Base-by-base conservation (phyloP, 352 stramenopile genomes). In the Globisporangium megalacanthum region DNA sequence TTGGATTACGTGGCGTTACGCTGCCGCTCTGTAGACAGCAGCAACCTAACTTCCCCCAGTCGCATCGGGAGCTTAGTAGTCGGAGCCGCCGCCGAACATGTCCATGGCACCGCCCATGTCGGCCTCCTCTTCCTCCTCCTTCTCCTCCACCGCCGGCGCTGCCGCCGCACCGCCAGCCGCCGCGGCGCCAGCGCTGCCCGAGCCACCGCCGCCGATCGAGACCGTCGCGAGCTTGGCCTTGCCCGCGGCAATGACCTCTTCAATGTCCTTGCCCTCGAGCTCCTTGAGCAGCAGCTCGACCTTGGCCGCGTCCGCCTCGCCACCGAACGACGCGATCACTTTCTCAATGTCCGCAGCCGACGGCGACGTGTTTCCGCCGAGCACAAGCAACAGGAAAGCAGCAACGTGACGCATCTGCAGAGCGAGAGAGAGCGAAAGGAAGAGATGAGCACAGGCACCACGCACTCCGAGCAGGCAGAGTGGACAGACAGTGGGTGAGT, bases 371-470 rank as follows among this genome's bases (percentile, higher is more conserved):
- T 95, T 95, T 75, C 85, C 85, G 64, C 83, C 83, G 52, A 95
- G 69, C 65, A 95, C 83, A 83, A 70, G 77, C 71, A 95, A 77
- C 72, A 95, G 79, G 69, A 87, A 93, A 89, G 85, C 85, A 89
- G 85, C 85, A 92, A 95, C 83, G 83, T 95, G 85, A 95, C 85
- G 85, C 85, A 95, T 95, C 85, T 95, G 66, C 36, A 66, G 10
- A 8, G 41, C 6, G n/a, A 17, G 14, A 19, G 42, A 6, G 4
- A 3, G 41, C 10, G 36, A 56, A 8, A 36, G 11, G 22, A 31
- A 37, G 39, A 46, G 39, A 46, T 55, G 49, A 55, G 25, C 17
- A 49, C 20, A 25, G 22, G 0, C 46, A 33, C 10, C 15, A 46
- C 39, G 39, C 39, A 6, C 11, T 8, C 14, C 6, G 2, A 20